phyloP scores from a whole-genome alignment of 2,329 filamentous ascomycete genomes.

The Pseudogymnoascus sp. region DNA sequence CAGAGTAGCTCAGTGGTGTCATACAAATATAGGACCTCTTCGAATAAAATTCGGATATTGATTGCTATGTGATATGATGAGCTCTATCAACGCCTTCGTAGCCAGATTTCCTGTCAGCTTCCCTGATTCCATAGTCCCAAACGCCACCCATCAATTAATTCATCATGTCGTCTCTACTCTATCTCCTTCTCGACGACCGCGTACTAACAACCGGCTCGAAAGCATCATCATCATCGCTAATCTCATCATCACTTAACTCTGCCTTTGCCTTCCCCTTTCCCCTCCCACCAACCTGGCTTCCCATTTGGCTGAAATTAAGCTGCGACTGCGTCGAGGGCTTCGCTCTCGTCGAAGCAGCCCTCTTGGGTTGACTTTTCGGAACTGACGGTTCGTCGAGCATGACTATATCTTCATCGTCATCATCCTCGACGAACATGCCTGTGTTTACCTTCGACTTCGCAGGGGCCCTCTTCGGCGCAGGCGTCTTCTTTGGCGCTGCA shows the following conservation, averaged over 20 bases:
- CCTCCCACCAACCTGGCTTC: slow-evolving; percentile 30
- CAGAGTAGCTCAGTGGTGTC: neutral
- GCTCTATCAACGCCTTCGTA: neutral
- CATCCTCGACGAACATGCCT: slow-evolving; percentile 33
- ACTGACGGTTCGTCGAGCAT: slow-evolving; percentile 42
- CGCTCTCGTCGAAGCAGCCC: slow-evolving; percentile 18
- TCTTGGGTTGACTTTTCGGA: slow-evolving; percentile 28
- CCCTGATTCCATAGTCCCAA: neutral
- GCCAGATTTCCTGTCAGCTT: neutral
- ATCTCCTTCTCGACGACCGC: neutral
- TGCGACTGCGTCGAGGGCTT: slow-evolving; percentile 38
- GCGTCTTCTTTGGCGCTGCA: slow-evolving; percentile 22
- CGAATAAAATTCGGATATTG: neutral
- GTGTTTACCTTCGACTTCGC: slow-evolving; percentile 26
- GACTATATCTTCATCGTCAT: slow-evolving; percentile 42
- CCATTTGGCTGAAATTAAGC: slow-evolving; percentile 39
- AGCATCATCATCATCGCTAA: slow-evolving; percentile 49
- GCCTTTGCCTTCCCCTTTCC: slow-evolving; percentile 32
- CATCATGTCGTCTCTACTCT: neutral
- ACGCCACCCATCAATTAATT: neutral
- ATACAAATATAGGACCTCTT: neutral
- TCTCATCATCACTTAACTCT: slow-evolving; percentile 58
- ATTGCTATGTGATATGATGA: neutral
- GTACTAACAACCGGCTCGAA: slow-evolving; percentile 36
- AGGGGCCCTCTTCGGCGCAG: slow-evolving; percentile 31